Evolutionary conservation across 2,329 filamentous ascomycete species (phyloP).

Genomic region (Chaetoscypha palmicola): DNA sequence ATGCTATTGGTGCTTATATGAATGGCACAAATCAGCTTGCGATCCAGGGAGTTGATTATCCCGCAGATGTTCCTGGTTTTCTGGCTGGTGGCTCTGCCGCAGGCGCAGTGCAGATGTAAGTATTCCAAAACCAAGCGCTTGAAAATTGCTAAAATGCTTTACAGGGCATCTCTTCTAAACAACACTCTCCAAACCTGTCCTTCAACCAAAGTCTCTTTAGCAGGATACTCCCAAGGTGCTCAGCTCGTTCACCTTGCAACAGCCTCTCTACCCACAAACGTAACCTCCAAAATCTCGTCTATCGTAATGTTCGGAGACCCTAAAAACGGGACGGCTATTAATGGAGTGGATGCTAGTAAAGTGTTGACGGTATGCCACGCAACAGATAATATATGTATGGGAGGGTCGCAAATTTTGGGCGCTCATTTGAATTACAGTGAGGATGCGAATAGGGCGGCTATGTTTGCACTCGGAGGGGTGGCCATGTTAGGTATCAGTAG

Average conservation of each 20-base stretch:
- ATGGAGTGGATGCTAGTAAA: conserved; percentile 16
- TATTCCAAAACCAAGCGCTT: background rate
- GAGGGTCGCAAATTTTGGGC: conserved; percentile 10
- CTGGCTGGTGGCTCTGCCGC: conserved; percentile 38
- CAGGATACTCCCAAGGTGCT: conserved; percentile 26
- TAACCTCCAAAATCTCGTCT: conserved; percentile 17
- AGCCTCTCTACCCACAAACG: conserved; percentile 11
- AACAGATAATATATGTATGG: conserved; percentile 23
- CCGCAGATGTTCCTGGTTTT: conserved; percentile 40
- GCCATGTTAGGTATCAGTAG: conserved; percentile 24
- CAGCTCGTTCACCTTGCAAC: conserved; percentile 25
- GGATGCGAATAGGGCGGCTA: conserved; percentile 21
- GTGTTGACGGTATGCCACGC: conserved; percentile 23
- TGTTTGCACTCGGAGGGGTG: conserved; percentile 20
- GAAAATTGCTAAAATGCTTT: background rate
- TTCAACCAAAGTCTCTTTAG: conserved; percentile 19
- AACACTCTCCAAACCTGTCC: conserved; percentile 19
- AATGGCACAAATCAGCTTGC: conserved; percentile 40
- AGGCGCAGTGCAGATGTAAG: conserved; percentile 38
- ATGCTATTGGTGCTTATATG: conserved; percentile 25
- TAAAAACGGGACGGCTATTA: conserved; percentile 22
- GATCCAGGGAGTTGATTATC: conserved; percentile 49
- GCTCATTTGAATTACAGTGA: conserved; percentile 22
- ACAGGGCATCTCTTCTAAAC: conserved; percentile 20
- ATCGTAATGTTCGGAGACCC: conserved; percentile 26